A percentile compares a stretch with the other conserved stretches of the same genome.
Evolutionary conservation across 1,139 yeast genomes (phyloP).

Genomic region (Geotrichum histeridarum): DNA sequence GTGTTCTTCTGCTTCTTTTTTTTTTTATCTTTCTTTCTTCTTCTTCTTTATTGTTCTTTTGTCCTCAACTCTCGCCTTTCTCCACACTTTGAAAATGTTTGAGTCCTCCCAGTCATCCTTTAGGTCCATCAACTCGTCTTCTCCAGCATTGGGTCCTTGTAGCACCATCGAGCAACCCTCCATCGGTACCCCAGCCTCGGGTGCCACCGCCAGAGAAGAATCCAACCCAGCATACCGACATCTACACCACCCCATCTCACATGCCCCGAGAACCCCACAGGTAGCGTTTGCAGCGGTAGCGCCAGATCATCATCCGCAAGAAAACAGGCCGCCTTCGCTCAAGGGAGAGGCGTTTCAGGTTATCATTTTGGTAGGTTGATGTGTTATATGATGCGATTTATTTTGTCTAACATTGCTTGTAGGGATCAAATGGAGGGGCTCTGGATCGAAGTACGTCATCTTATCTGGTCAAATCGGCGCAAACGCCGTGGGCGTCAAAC

Average conservation of each 20-base stretch:
- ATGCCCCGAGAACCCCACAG: not conserved
- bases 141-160: not conserved
- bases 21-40: not conserved
- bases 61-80: not conserved
- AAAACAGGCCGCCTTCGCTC: not conserved
- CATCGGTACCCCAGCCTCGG: not conserved
- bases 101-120: not conserved
- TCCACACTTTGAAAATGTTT: not conserved
- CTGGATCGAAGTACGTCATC: conserved; percentile 37
- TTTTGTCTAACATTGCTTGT: not conserved
- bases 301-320: conserved; percentile 1
- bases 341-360: conserved; percentile 17
- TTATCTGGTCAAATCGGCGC: conserved; percentile 55
- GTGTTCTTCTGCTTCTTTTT: not conserved
- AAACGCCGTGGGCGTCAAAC: conserved; percentile 37
- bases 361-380: conserved; percentile 16
- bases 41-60: not conserved
- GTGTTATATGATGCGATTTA: not conserved
- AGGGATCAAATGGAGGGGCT: conserved; percentile 30
- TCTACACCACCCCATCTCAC: not conserved
- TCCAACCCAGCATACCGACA: not conserved
- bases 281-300: not conserved
- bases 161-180: not conserved
- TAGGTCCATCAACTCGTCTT: not conserved
- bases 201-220: not conserved